phyloP scores from a whole-genome alignment of 352 stramenopile genomes.

The Phytopythium boreale region DNA sequence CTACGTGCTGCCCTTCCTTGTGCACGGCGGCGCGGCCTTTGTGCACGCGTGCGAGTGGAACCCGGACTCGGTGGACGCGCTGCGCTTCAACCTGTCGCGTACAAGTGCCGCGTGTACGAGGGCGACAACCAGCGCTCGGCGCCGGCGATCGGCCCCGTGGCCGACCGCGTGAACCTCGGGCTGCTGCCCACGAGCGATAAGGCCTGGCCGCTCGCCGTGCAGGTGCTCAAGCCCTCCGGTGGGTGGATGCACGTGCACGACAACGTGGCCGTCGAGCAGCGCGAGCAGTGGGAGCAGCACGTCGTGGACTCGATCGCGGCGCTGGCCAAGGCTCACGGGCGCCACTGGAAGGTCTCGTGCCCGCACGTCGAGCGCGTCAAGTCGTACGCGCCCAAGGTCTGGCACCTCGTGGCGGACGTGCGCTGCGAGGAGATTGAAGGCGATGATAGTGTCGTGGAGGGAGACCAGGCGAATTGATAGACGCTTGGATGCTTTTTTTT shows the following conservation, averaged over 20 bases:
- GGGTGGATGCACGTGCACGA: constrained; percentile 96
- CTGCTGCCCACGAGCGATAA: constrained; percentile 94
- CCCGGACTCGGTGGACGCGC: constrained; percentile 86
- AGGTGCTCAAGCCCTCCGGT: constrained; percentile 84
- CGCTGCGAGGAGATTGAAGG: constrained; percentile 21
- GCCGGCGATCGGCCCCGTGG: constrained; percentile 66
- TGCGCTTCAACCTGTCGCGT: constrained; percentile 90
- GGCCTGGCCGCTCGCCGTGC: constrained; percentile 90
- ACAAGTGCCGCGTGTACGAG: constrained; percentile 72
- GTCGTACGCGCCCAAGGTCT: constrained; percentile 89
- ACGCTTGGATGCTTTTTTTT: neutral
- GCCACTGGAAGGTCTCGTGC: constrained; percentile 74
- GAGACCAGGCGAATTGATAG: neutral
- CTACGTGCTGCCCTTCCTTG: constrained; percentile 94
- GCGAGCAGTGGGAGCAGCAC: constrained; percentile 69
- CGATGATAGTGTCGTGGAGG: neutral
- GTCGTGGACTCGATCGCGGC: constrained; percentile 45
- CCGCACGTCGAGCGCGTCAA: constrained; percentile 90
- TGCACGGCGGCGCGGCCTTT: constrained; percentile 86
- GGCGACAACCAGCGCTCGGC: constrained; percentile 89
- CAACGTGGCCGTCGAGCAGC: constrained; percentile 90
- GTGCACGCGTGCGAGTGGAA: constrained; percentile 97
- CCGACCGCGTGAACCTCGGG: constrained; percentile 94
- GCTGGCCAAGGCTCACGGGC: constrained; percentile 45
- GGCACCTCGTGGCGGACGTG: constrained; percentile 89